These are phyloP conservation scores for Coffea eugenioides DNA, from an alignment of 257 asterid species.

Conservation along the genomic window DNA sequence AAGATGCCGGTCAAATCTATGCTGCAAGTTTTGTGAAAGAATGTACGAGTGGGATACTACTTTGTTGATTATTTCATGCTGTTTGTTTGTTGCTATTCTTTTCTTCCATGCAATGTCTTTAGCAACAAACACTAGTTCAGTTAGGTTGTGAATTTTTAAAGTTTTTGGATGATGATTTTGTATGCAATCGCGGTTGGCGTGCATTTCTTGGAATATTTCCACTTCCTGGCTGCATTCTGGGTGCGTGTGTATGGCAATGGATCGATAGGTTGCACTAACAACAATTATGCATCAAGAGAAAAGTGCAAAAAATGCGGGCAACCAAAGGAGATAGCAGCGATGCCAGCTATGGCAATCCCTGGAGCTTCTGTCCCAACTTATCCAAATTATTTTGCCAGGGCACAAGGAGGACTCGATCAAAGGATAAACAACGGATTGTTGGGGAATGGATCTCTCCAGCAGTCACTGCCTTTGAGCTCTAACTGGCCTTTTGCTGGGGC, in stretches of 20 bases:
- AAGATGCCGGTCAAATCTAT: background rate
- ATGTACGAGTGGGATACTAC: background rate
- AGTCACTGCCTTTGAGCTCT: slow-evolving; percentile 55
- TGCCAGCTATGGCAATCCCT: slow-evolving; percentile 84
- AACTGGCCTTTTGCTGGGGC: slow-evolving; percentile 57
- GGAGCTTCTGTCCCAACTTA: slow-evolving; percentile 82
- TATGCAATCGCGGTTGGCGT: slow-evolving; percentile 77
- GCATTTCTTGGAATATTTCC: slow-evolving; percentile 67
- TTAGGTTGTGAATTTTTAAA: slow-evolving; percentile 59
- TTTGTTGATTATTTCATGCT: background rate
- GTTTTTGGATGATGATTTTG: slow-evolving; percentile 52
- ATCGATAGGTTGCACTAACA: slow-evolving; percentile 96
- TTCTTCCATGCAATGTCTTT: slow-evolving; percentile 11
- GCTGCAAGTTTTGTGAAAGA: background rate
- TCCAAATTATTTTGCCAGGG: slow-evolving; percentile 84
- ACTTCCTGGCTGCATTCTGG: slow-evolving; percentile 79
- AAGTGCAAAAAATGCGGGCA: slow-evolving; percentile 98
- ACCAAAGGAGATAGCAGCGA: slow-evolving; percentile 92
- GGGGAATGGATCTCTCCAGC: slow-evolving; percentile 46
- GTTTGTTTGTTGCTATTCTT: slow-evolving; percentile 1
- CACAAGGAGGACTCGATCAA: slow-evolving; percentile 61
- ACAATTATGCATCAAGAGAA: slow-evolving; percentile 97
- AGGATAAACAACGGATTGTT: slow-evolving; percentile 40
- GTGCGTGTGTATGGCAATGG: slow-evolving; percentile 81
- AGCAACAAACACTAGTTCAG: slow-evolving; percentile 32